These are phyloP conservation scores for Alternaria brassicicola DNA, from an alignment of 2,329 filamentous ascomycete species.

Conservation along the genomic window DNA sequence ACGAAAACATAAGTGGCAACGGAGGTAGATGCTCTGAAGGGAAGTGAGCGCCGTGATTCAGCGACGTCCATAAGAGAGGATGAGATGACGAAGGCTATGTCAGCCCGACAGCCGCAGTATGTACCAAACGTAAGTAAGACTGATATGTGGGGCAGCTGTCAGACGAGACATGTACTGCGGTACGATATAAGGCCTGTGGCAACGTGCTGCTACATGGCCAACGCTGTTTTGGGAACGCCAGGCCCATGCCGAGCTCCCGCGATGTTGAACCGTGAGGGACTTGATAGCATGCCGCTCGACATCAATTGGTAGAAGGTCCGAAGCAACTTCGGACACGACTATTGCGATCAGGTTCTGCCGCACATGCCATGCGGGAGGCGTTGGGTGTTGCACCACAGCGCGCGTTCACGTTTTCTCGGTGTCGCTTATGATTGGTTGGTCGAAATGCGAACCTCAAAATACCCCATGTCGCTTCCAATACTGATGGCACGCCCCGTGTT, in stretches of 20 bases:
- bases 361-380: conserved; percentile 21
- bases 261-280: background rate
- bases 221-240: conserved; percentile 10
- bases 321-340: conserved; percentile 9
- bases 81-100: conserved; percentile 9
- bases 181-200: conserved; percentile 13
- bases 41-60: conserved; percentile 1
- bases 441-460: conserved; percentile 4
- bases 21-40: conserved; percentile 3
- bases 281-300: conserved; percentile 15
- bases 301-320: conserved; percentile 20
- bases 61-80: conserved; percentile 3
- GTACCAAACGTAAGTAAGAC: conserved; percentile 6
- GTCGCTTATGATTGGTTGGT: conserved; percentile 23
- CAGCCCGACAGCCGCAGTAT: conserved; percentile 1
- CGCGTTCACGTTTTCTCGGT: conserved; percentile 22
- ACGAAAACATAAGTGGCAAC: conserved; percentile 30
- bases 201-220: conserved; percentile 4
- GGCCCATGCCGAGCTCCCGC: conserved; percentile 2
- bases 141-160: conserved; percentile 10
- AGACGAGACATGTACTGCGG: conserved; percentile 4
- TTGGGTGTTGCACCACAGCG: conserved; percentile 21
- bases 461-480: conserved; percentile 13
- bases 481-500: conserved; percentile 16
- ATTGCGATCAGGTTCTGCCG: conserved; percentile 19